phyloP scores from a whole-genome alignment of 2,329 filamentous ascomycete species.

The Cordyceps sp. region DNA sequence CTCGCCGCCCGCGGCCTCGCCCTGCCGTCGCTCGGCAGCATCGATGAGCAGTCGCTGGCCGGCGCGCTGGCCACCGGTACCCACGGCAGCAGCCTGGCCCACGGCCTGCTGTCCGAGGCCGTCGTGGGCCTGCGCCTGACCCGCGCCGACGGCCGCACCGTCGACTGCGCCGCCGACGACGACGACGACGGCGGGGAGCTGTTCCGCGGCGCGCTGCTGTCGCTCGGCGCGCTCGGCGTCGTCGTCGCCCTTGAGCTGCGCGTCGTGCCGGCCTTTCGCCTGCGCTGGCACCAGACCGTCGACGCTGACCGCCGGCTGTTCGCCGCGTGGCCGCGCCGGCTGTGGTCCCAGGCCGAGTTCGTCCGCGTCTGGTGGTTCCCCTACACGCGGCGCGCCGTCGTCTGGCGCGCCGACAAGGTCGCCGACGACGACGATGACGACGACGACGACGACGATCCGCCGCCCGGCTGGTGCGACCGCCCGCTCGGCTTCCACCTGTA shows the following conservation, averaged over 20 bases:
- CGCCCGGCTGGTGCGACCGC: constrained; percentile 27
- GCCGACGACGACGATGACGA: not conserved
- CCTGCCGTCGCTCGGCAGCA: constrained; percentile 85
- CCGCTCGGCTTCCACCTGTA: constrained; percentile 77
- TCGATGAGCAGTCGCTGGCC: constrained; percentile 84
- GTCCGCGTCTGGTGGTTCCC: constrained; percentile 97
- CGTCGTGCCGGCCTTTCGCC: constrained; percentile 64
- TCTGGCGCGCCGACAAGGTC: constrained; percentile 79
- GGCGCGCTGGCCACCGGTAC: constrained; percentile 88
- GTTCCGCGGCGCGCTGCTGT: constrained; percentile 76
- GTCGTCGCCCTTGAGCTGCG: constrained; percentile 79
- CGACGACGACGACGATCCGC: constrained; percentile 23
- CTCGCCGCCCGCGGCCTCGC: constrained; percentile 64
- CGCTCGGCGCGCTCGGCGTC: constrained; percentile 78
- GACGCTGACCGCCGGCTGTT: constrained; percentile 54
- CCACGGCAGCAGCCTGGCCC: constrained; percentile 70
- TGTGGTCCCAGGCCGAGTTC: constrained; percentile 80
- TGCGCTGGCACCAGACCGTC: constrained; percentile 73
- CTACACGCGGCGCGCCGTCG: constrained; percentile 71
- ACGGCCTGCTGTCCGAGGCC: constrained; percentile 72
- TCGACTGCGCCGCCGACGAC: constrained; percentile 50
- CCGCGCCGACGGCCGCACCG: constrained; percentile 60
- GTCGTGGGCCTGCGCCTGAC: constrained; percentile 64
- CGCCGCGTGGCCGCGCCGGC: constrained; percentile 48
- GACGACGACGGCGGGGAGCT: constrained; percentile 46